Base-by-base conservation (phyloP, 164 flowering plant genomes). In the Platanus orientalis region DNA sequence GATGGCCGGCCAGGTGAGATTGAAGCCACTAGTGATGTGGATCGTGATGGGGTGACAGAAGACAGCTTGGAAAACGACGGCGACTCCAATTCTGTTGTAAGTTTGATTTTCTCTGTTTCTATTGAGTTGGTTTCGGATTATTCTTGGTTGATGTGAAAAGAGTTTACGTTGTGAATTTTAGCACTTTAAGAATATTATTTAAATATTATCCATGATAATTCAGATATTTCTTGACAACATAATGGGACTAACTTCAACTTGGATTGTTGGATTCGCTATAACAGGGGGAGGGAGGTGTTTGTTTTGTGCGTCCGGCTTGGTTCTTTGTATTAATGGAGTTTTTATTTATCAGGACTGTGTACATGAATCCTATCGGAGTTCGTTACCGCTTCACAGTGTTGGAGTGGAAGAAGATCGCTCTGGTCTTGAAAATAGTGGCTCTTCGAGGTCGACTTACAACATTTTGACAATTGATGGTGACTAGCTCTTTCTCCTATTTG, bases 361-460 rank as follows among this genome's bases (percentile, higher is more conserved):
- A 73, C 88, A 86, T 42, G 87, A 90, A 28, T 73, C 88, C 1
- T 87, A 82, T 63, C 69, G 84, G 63, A 81, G 63, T 69, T 69
- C 85, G 4, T 71, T 91, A 30, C 87, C 79, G 29, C 76, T 89
- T 73, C 92, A 86, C 34, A 59, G 55, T 70, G 86, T 86, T 24
- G 92, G 81, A 36, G 87, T 79, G 20, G 91, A 90, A 58, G 91
- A 83, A 47, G 96, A 88, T 70, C 88, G 76, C 56, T 63, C 88
- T 47, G 69, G 79, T 67, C 76, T 87, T 32, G 89, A 83, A 30
- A 79, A 78, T 36, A 72, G 52, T 64, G 85, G 79, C 29, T 67
- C 95, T 60, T 73, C 89, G 9, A 75, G 81, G 63, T 69, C 69
- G 21, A 62, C 76, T 0, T 84, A 81, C 71, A 78, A 77, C 70